Conservation (phyloP, 1,284 basidiomycete species). For the Rhodotorula sp. region DNA sequence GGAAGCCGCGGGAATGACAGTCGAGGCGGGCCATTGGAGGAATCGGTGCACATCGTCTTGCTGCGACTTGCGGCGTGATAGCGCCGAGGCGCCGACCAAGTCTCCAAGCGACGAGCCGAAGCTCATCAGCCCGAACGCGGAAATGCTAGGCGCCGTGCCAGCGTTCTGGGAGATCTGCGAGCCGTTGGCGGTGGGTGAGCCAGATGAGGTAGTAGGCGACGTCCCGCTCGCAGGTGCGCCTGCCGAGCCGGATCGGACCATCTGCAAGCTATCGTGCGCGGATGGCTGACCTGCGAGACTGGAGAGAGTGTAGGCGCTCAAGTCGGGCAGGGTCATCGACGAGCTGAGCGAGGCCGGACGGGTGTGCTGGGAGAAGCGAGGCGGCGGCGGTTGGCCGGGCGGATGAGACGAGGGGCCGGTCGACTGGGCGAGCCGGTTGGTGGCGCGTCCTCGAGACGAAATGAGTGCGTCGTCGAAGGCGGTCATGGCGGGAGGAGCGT, state of each 20-base stretch:
- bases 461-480: not conserved
- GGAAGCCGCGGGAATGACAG: too few relatives aligned
- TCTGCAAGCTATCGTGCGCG: not conserved
- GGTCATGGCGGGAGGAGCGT: not conserved
- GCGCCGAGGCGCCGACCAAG: not conserved
- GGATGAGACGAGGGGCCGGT: not conserved
- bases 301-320: conserved; percentile 15
- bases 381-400: not conserved
- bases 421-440: not conserved
- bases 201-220: not conserved
- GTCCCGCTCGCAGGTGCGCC: not conserved
- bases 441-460: not conserved
- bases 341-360: not conserved
- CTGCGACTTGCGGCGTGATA: conserved; percentile 1
- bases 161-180: not conserved
- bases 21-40: too few relatives aligned
- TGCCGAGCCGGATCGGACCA: conserved; percentile 6
- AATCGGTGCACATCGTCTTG: not conserved
- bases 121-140: conserved; percentile 12
- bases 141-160: conserved; percentile 5
- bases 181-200: not conserved
- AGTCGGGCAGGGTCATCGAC: conserved; percentile 22
- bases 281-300: not conserved
- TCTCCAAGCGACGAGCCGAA: not conserved
- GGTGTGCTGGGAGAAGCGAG: not conserved